Evolutionary conservation across 306 rosid species (phyloP), one percentile per base, ranked within the genome.

Genomic region (Cucurbita moschata): DNA sequence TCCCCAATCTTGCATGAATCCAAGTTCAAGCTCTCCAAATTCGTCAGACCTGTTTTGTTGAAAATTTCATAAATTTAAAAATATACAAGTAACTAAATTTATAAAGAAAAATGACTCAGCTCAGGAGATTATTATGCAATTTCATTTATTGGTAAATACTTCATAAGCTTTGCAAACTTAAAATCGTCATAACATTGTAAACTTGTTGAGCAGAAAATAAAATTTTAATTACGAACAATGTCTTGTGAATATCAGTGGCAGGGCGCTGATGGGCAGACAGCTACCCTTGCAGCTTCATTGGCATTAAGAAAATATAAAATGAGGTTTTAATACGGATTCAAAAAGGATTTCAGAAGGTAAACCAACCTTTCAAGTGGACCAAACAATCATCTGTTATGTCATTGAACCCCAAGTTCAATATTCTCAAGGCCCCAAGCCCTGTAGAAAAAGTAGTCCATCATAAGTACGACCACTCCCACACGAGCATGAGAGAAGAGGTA

Each of bases 1-100:
- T 89, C 98, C 70, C 91, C 85, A 72, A 90, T 87, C 80, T 79
- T 79, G 83, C 98, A 89, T 11, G 96, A 90, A 79, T 94, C 98
- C 81, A 94, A 85, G 84, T 89, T 86, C 90, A 94, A 86, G 83
- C 92, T 87, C 81, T 90, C 96, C 87, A 94, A 79, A 78, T 81
- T 87, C 73, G 85, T 86, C 84, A 90, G 73, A 80, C 88, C 98
- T 93, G 86, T 73, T 60, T 54, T 43, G 72, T 64, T 72, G 78
- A 78, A 38, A 9, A 51, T 15, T 66, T 42, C 9, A 67, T 3
- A 46, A 21, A 30, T 46, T 19, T 21, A 62, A 58, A 18, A 5
- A 21, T 19, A 6, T 44, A 4, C 5, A 10, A 14, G 9, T 9
- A 19, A 44, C 11, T 43, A 68, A 21, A 68, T 26, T 6, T 14